Evolutionary conservation across 202 grass and related monocot species (phyloP).

Genomic region (Dendrocalamus latiflorus): DNA sequence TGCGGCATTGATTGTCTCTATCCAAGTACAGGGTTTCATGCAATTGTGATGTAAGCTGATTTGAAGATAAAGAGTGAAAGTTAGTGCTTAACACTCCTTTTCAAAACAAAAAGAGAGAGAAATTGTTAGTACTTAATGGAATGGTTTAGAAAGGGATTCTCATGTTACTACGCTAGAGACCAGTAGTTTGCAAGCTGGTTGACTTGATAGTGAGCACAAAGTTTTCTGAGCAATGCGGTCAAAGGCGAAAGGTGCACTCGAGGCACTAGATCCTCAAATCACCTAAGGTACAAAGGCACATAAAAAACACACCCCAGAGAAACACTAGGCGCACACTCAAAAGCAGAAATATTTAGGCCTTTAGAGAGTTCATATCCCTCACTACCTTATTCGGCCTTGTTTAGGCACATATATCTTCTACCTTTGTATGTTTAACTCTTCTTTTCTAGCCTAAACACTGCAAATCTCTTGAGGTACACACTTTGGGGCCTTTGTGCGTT

Average conservation of each 20-base stretch:
- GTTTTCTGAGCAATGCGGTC: not conserved
- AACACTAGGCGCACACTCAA: not conserved
- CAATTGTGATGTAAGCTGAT: not conserved
- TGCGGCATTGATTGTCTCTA: not conserved
- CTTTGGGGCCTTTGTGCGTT: not conserved
- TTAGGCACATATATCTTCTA: not conserved
- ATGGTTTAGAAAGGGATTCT: not conserved
- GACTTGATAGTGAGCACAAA: not conserved
- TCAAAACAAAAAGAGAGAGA: not conserved
- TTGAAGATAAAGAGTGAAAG: slow-evolving; percentile 7
- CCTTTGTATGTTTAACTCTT: not conserved
- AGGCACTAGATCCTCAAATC: not conserved
- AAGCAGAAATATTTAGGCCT: not conserved
- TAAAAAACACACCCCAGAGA: not conserved
- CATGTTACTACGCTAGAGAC: not conserved
- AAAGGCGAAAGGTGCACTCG: not conserved
- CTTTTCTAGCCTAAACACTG: not conserved
- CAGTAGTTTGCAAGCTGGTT: not conserved
- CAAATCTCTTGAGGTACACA: not conserved
- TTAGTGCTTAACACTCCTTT: not conserved
- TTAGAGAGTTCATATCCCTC: not conserved
- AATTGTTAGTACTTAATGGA: not conserved
- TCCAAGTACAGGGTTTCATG: not conserved
- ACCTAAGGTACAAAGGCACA: not conserved
- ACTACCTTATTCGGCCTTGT: not conserved